Conservation (phyloP, 495 filamentous ascomycete species). For the Staphylotrichum tortipilum region DNA sequence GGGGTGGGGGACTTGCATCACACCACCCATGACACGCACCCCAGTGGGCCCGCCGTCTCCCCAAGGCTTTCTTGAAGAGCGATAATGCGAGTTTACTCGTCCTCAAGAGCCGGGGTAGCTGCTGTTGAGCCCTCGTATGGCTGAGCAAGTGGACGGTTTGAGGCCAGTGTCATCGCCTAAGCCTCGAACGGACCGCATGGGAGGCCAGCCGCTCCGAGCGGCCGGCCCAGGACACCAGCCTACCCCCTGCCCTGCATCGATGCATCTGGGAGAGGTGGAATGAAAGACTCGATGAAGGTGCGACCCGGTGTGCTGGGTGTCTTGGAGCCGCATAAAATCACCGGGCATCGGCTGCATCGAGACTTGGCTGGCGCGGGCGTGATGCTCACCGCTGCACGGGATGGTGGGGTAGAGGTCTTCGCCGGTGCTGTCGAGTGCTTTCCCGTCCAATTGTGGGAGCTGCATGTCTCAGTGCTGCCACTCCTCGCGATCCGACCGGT, state of each 20-base stretch:
- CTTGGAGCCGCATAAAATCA: background rate
- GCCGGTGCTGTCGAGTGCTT: background rate
- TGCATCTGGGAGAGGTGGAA: no score
- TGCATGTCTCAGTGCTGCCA: constrained; percentile 11
- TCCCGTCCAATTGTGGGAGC: background rate
- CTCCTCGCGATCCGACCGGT: background rate
- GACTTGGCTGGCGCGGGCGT: background rate
- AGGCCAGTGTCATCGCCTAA: constrained; percentile 7
- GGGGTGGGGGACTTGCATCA: constrained; percentile 1
- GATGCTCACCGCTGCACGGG: background rate
- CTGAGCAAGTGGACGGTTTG: background rate
- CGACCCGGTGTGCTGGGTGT: background rate
- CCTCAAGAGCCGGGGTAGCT: no score
- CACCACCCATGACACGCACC: background rate
- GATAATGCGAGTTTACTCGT: no score
- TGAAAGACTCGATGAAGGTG: background rate
- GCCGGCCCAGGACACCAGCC: background rate
- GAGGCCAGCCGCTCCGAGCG: background rate
- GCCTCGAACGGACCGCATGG: background rate
- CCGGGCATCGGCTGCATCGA: background rate
- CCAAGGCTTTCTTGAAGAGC: no score
- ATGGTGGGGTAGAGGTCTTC: background rate
- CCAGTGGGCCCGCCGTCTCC: no score
- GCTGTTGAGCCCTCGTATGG: no score
- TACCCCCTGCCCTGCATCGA: no score